A percentile compares a stretch with the other conserved stretches of the same genome.
Evolutionary conservation across 1,139 yeast species (phyloP).

Genomic region (Petasospora rhodanensis): DNA sequence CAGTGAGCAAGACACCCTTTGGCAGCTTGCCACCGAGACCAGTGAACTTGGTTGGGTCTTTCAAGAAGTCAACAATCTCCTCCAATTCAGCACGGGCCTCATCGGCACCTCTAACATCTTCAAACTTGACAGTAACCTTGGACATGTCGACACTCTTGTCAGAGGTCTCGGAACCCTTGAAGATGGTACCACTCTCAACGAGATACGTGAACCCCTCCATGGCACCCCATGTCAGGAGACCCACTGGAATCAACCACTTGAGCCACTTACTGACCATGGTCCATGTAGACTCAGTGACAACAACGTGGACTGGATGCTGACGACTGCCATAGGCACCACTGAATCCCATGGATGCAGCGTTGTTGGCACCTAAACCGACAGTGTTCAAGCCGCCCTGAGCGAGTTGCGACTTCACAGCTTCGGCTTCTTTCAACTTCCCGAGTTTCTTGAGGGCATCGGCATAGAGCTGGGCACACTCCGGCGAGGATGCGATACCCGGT

Average conservation of each 20-base stretch:
- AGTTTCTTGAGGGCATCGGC: constrained; percentile 72
- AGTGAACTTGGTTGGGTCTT: constrained; percentile 93
- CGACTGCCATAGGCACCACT: constrained; percentile 31
- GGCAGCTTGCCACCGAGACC: constrained; percentile 97
- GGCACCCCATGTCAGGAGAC: constrained; percentile 66
- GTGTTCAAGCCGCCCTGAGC: constrained; percentile 24
- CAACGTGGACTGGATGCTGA: constrained; percentile 79
- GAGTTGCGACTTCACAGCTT: constrained; percentile 33
- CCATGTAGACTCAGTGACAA: constrained; percentile 78
- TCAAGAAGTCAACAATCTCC: constrained; percentile 93
- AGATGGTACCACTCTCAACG: constrained; percentile 78
- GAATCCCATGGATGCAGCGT: constrained; percentile 1
- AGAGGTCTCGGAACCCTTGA: constrained; percentile 57
- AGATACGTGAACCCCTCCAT: constrained; percentile 71
- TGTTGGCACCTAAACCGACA: constrained; percentile 10
- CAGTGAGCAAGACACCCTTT: constrained; percentile 92
- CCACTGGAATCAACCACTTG: constrained; percentile 84
- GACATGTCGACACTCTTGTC: constrained; percentile 80
- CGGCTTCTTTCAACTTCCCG: constrained; percentile 79
- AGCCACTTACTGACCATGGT: constrained; percentile 81
- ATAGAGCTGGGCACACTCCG: constrained; percentile 74
- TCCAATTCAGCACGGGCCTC: constrained; percentile 97
- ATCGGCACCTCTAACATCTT: constrained; percentile 96
- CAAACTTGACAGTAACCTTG: constrained; percentile 81
- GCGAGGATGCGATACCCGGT: constrained; percentile 77